Evolutionary conservation across 2,329 filamentous ascomycete genomes (phyloP).

Genomic region (Fusarium armeniacum): DNA sequence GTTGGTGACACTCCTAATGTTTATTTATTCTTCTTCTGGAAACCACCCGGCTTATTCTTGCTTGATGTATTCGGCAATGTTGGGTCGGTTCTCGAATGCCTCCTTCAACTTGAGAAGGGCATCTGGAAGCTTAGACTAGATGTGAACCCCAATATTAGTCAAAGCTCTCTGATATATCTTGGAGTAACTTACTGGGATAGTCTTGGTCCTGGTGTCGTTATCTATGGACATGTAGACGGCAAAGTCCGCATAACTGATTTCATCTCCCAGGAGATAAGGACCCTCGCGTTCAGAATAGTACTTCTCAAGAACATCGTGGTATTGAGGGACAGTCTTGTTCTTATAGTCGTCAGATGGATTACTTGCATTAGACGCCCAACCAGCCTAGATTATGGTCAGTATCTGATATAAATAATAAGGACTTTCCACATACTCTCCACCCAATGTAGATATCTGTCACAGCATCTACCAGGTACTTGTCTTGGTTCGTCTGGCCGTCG

Average conservation of each 20-base stretch:
- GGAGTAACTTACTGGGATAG: constrained; percentile 8
- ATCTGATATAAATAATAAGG: fast-evolving
- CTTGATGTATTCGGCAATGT: constrained; percentile 36
- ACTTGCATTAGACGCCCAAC: constrained; percentile 16
- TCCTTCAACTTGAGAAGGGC: constrained; percentile 31
- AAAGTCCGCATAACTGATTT: constrained; percentile 35
- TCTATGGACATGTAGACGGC: constrained; percentile 34
- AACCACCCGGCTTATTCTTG: not conserved
- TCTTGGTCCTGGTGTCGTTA: constrained; percentile 30
- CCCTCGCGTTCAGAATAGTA: constrained; percentile 37
- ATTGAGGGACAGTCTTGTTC: constrained; percentile 23
- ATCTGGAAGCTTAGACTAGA: constrained; percentile 19
- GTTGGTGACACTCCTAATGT: not conserved
- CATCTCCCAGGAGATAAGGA: constrained; percentile 27
- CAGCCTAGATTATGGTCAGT: not conserved
- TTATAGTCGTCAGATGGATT: constrained; percentile 28
- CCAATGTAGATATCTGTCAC: constrained; percentile 26
- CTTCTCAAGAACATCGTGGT: constrained; percentile 19
- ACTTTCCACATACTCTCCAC: constrained; percentile 8
- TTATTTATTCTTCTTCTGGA: not conserved
- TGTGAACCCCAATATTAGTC: fast-evolving
- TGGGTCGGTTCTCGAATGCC: constrained; percentile 17
- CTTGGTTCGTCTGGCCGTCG: constrained; percentile 24
- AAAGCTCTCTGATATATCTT: fast-evolving
- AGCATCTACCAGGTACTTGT: constrained; percentile 32